A percentile compares a stretch with the other conserved stretches of the same genome.
Evolutionary conservation across 305 asterid species (phyloP).

Genomic region (Ilex paraguariensis): DNA sequence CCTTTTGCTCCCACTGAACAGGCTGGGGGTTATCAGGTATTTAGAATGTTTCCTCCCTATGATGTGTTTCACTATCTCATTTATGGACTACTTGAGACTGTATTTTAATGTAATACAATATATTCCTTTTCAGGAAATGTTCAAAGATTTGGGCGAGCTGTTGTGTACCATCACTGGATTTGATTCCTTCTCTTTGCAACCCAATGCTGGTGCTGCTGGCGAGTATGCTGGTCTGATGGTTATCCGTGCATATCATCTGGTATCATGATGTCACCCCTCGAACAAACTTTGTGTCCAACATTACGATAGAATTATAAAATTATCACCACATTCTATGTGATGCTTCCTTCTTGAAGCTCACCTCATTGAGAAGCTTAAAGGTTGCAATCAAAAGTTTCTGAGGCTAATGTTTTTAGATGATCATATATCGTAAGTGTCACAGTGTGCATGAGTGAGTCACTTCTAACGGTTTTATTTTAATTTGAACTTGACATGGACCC

Average conservation of each 20-base stretch:
- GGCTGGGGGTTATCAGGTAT: slow-evolving; percentile 86
- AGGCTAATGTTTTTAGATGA: too few species aligned
- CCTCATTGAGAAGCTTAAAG: too few species aligned
- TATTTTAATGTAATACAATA: slow-evolving; percentile 1
- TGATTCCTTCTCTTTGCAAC: slow-evolving; percentile 95
- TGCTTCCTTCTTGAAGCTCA: too few species aligned
- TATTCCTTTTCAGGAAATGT: slow-evolving; percentile 75
- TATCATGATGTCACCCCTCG: slow-evolving; percentile 17
- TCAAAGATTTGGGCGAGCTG: slow-evolving; percentile 81
- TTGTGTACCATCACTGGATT: slow-evolving; percentile 91
- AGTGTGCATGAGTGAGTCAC: too few species aligned
- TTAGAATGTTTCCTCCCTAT: slow-evolving; percentile 8
- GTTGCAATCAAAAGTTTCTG: too few species aligned
- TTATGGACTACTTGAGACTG: too few species aligned
- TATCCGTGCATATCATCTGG: slow-evolving; percentile 96
- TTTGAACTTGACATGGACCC: too few species aligned
- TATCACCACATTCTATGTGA: too few species aligned
- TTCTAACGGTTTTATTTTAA: too few species aligned
- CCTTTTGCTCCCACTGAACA: slow-evolving; percentile 95
- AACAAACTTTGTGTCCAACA: neutral
- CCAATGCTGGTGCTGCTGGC: slow-evolving; percentile 99
- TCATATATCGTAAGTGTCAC: too few species aligned
- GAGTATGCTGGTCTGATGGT: slow-evolving; percentile 99
- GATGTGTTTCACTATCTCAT: too few species aligned
- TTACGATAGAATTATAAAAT: too few species aligned